A percentile compares a stretch with the other conserved stretches of the same genome.
Conservation (phyloP, 2,329 filamentous ascomycete genomes). For the Alternaria longipes region DNA sequence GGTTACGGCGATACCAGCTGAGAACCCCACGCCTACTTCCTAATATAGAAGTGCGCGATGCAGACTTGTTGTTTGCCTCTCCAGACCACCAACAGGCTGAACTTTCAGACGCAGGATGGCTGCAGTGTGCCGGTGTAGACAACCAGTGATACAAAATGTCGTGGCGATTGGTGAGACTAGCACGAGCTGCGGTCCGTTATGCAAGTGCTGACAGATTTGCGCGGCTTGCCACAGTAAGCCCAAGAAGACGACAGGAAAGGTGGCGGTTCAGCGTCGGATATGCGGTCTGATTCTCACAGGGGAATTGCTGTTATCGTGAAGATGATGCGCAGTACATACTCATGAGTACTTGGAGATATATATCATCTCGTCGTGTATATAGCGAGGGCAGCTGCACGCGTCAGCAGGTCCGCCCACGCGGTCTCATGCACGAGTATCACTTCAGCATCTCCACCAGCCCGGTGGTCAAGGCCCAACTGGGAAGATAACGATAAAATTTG, state of each 20-base stretch:
- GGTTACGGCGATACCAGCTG: slow-evolving; percentile 9
- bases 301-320: background rate
- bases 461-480: slow-evolving; percentile 29
- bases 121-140: slow-evolving; percentile 6
- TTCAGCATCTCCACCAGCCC: slow-evolving; percentile 21
- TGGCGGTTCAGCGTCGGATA: slow-evolving; percentile 16
- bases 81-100: background rate
- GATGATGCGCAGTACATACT: slow-evolving; percentile 2
- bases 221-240: slow-evolving; percentile 35
- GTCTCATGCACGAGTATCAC: slow-evolving; percentile 32
- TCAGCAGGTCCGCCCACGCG: slow-evolving; percentile 35
- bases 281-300: slow-evolving; percentile 4
- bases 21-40: slow-evolving; percentile 3
- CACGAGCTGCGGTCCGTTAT: slow-evolving; percentile 23
- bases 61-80: slow-evolving; percentile 8
- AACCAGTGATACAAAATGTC: slow-evolving; percentile 12
- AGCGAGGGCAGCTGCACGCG: slow-evolving; percentile 28
- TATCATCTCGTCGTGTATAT: slow-evolving; percentile 11
- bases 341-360: background rate
- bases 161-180: slow-evolving; percentile 11
- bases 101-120: background rate
- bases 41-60: slow-evolving; percentile 15
- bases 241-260: slow-evolving; percentile 22
- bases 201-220: slow-evolving; percentile 19
- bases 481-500: slow-evolving; percentile 14